Evolutionary conservation across 805 yeast genomes (phyloP).

Genomic region (Candida ortonii): DNA sequence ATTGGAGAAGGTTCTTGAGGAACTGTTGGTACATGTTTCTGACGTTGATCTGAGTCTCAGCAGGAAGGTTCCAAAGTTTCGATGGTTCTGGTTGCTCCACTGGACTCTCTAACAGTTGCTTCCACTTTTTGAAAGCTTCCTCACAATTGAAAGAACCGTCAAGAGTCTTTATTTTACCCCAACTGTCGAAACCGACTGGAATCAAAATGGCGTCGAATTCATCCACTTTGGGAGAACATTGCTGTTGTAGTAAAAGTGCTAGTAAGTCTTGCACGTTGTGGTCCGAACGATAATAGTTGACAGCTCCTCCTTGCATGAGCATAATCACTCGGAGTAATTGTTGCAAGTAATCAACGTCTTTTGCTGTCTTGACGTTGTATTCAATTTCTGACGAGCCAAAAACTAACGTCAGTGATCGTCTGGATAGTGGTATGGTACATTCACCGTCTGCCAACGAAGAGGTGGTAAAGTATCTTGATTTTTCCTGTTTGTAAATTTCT

Average conservation of each 20-base stretch:
- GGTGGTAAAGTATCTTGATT: no score
- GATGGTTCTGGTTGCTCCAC: no score
- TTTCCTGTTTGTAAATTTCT: no score
- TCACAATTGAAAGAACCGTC: conserved; percentile 34
- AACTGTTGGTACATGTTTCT: conserved; percentile 12
- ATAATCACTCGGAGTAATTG: conserved; percentile 23
- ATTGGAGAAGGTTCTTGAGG: conserved; percentile 6
- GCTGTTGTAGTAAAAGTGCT: not conserved
- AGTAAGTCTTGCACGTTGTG: conserved; percentile 1
- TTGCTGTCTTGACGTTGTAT: conserved; percentile 19
- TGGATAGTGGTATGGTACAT: not conserved
- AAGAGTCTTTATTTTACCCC: conserved; percentile 45
- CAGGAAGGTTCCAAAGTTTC: no score
- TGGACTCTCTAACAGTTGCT: conserved; percentile 11
- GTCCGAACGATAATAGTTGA: conserved; percentile 7
- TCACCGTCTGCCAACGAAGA: no score
- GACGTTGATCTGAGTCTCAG: no score
- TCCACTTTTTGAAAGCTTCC: conserved; percentile 7
- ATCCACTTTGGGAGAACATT: conserved; percentile 3
- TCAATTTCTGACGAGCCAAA: conserved; percentile 12
- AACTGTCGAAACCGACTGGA: conserved; percentile 51
- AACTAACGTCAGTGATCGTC: conserved; percentile 5
- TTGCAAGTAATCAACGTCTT: conserved; percentile 25
- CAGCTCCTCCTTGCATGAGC: conserved; percentile 13
- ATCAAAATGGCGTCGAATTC: conserved; percentile 30